These are phyloP conservation scores for Crithidia acanthocephali DNA, from an alignment of 208 protist species.

Conservation along the genomic window DNA sequence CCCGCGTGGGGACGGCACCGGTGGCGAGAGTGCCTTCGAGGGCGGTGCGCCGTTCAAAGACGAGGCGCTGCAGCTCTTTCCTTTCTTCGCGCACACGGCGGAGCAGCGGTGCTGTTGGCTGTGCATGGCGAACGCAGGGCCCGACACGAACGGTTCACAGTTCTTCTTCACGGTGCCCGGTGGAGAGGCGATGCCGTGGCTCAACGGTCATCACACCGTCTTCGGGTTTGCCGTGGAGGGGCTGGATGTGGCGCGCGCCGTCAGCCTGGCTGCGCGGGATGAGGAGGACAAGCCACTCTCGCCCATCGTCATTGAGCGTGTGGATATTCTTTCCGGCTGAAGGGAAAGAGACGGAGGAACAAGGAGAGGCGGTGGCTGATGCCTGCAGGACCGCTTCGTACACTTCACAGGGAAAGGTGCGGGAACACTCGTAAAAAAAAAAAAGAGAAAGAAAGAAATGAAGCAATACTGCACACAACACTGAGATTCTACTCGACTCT, in stretches of 20 bases:
- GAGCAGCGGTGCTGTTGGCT: constrained; percentile 55
- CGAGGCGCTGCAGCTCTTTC: constrained; percentile 75
- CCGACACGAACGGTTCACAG: constrained; percentile 91
- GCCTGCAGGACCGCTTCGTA: too few relatives aligned
- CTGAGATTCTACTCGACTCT: too few relatives aligned
- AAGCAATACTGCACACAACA: too few relatives aligned
- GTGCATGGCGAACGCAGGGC: constrained; percentile 87
- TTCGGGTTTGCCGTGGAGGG: constrained; percentile 92
- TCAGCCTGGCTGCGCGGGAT: constrained; percentile 46
- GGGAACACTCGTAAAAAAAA: too few relatives aligned
- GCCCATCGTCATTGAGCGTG: constrained; percentile 63
- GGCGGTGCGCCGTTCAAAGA: constrained; percentile 92
- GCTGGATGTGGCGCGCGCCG: constrained; percentile 53
- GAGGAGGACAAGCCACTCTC: constrained; percentile 56
- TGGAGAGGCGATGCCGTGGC: constrained; percentile 55
- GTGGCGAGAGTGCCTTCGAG: constrained; percentile 87
- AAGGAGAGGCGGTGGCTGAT: too few relatives aligned
- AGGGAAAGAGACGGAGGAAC: neutral
- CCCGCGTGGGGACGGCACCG: constrained; percentile 92
- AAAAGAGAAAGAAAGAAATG: too few relatives aligned
- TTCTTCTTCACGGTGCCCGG: constrained; percentile 88
- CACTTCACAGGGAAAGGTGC: too few relatives aligned
- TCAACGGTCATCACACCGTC: constrained; percentile 95
- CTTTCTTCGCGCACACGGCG: constrained; percentile 62
- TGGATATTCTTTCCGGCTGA: constrained; percentile 39